Percentiles rank a stretch among this genome's conserved stretches.
phyloP scores from a whole-genome alignment of 2,329 filamentous ascomycete genomes.

The Sclerotinia spermophila region DNA sequence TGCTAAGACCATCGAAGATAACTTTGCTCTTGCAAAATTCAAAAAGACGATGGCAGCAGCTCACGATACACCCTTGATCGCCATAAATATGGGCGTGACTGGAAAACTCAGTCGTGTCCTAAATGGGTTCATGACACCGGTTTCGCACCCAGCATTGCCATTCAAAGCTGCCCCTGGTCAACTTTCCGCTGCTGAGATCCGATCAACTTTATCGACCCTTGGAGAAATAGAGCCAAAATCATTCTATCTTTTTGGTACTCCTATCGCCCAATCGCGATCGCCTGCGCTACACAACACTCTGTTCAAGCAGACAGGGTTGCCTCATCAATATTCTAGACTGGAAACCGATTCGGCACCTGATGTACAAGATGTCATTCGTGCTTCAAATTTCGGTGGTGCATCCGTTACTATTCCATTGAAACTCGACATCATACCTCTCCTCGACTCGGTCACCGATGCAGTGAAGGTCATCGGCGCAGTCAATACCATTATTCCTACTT shows the following conservation, averaged over 20 bases:
- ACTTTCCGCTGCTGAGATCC: slow-evolving; percentile 84
- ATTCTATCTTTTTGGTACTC: slow-evolving; percentile 86
- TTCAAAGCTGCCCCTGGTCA: slow-evolving; percentile 94
- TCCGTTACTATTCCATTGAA: slow-evolving; percentile 97
- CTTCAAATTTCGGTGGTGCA: slow-evolving; percentile 79
- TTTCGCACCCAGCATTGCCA: slow-evolving; percentile 83
- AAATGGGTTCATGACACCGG: slow-evolving; percentile 91
- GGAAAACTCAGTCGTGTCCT: slow-evolving; percentile 88
- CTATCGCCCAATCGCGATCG: slow-evolving; percentile 77
- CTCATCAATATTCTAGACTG: slow-evolving; percentile 72
- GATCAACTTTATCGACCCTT: slow-evolving; percentile 70
- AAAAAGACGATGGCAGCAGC: slow-evolving; percentile 68
- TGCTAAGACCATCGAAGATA: slow-evolving; percentile 74
- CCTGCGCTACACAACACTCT: slow-evolving; percentile 87
- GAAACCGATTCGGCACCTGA: slow-evolving; percentile 68
- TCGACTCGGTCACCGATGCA: slow-evolving; percentile 77
- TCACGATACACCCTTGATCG: slow-evolving; percentile 81
- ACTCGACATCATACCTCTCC: slow-evolving; percentile 74
- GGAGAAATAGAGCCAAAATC: slow-evolving; percentile 72
- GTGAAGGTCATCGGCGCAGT: slow-evolving; percentile 84
- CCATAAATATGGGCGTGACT: slow-evolving; percentile 87
- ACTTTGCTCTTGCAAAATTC: slow-evolving; percentile 80
- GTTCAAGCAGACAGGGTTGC: slow-evolving; percentile 72
- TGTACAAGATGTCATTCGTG: slow-evolving; percentile 62
- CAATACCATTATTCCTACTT: slow-evolving; percentile 78